phyloP scores from a whole-genome alignment of 1,284 basidiomycete genomes.

The Ceratorhiza oryzae-sativae region DNA sequence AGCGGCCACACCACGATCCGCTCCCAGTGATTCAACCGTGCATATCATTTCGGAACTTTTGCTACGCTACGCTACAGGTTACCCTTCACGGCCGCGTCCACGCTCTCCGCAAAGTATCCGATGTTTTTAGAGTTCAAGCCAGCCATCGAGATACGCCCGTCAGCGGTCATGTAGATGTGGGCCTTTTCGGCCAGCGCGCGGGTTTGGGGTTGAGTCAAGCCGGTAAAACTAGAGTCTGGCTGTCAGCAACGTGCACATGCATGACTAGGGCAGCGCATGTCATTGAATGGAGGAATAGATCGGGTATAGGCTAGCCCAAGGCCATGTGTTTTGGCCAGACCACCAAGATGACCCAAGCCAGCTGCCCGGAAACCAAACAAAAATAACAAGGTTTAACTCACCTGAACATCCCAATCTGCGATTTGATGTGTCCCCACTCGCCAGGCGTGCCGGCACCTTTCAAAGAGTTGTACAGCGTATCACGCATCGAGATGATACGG shows the following conservation, averaged over 20 bases:
- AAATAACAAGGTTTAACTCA: constrained; percentile 49
- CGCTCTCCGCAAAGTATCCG: constrained; percentile 87
- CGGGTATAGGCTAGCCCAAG: background rate
- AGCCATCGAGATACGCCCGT: constrained; percentile 95
- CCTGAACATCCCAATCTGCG: constrained; percentile 96
- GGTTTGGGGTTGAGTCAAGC: constrained; percentile 83
- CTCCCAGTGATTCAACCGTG: background rate
- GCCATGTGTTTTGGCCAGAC: too few species aligned
- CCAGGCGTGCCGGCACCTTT: constrained; percentile 78
- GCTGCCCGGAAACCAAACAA: background rate
- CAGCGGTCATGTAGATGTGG: constrained; percentile 91
- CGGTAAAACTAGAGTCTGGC: constrained; percentile 74
- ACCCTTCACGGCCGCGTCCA: constrained; percentile 84
- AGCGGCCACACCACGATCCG: too few species aligned
- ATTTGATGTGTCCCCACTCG: constrained; percentile 95
- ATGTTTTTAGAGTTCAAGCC: constrained; percentile 91
- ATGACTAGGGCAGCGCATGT: too few species aligned
- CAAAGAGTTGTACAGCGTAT: constrained; percentile 79
- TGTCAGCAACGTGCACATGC: background rate
- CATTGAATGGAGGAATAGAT: background rate
- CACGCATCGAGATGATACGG: constrained; percentile 95
- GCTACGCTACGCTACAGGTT: constrained; percentile 46
- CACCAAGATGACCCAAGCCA: too few species aligned
- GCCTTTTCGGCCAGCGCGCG: constrained; percentile 89
- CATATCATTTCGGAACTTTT: background rate